These are phyloP conservation scores for Candida glucosophila DNA, from an alignment of 1,139 yeast species.

Conservation along the genomic window DNA sequence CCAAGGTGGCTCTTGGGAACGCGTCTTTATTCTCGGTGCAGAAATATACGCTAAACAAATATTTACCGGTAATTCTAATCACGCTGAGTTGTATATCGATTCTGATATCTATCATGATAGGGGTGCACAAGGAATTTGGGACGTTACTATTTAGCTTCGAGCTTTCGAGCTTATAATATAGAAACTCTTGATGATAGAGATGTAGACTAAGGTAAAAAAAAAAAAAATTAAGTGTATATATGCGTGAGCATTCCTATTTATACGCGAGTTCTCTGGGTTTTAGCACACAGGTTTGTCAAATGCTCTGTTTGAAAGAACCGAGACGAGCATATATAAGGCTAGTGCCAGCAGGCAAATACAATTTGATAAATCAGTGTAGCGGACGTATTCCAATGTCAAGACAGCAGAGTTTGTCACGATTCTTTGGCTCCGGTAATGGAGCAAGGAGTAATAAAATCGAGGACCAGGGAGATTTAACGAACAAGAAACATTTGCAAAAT, in stretches of 20 bases:
- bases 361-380: too few relatives aligned
- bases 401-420: background rate
- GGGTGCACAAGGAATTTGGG: constrained; percentile 70
- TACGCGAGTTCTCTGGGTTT: too few relatives aligned
- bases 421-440: background rate
- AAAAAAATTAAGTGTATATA: too few relatives aligned
- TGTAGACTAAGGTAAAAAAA: too few relatives aligned
- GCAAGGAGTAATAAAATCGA: background rate
- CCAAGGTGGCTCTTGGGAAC: constrained; percentile 58
- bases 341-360: too few relatives aligned
- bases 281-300: too few relatives aligned
- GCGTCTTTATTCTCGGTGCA: constrained; percentile 73
- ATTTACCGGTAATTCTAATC: constrained; percentile 53
- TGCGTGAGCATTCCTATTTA: too few relatives aligned
- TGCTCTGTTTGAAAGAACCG: too few relatives aligned
- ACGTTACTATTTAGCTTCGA: constrained; percentile 41
- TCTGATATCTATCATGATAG: constrained; percentile 66
- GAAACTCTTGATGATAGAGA: too few relatives aligned
- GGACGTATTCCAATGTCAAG: background rate
- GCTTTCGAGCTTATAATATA: too few relatives aligned
- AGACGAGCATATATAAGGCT: too few relatives aligned
- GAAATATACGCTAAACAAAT: constrained; percentile 83
- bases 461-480: background rate
- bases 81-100: constrained; percentile 62
- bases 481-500: background rate